Conservation (phyloP, 495 filamentous ascomycete species). For the Aspergillus carlsbadensis region DNA sequence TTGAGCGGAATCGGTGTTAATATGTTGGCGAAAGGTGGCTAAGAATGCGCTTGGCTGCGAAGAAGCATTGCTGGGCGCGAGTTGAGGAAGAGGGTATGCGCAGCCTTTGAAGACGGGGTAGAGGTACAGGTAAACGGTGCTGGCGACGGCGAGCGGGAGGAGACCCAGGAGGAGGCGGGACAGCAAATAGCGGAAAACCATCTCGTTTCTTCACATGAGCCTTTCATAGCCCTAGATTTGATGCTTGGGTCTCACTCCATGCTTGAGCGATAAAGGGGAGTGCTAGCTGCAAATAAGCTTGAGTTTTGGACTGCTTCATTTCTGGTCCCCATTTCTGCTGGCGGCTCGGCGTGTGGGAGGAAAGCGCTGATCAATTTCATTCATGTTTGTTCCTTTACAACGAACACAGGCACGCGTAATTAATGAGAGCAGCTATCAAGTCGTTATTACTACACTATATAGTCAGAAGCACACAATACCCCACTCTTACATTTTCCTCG, state of each 20-base stretch:
- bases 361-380: not conserved
- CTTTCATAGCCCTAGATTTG: no score
- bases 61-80: conserved; percentile 6
- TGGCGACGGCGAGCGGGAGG: conserved; percentile 64
- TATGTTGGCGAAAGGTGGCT: conserved; percentile 51
- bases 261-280: not conserved
- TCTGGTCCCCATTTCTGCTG: no score
- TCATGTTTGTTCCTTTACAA: no score
- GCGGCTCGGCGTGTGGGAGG: not conserved
- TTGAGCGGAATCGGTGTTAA: conserved; percentile 22
- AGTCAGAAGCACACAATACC: not conserved
- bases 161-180: conserved; percentile 63
- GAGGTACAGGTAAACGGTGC: conserved; percentile 78
- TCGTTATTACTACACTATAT: conserved; percentile 6
- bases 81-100: conserved; percentile 66
- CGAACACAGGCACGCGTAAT: no score
- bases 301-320: not conserved
- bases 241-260: no score
- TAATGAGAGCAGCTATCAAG: not conserved
- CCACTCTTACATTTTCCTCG: conserved; percentile 11
- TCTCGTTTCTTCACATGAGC: conserved; percentile 8
- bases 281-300: not conserved
- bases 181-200: conserved; percentile 58
- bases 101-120: conserved; percentile 84
- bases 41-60: conserved; percentile 17